phyloP scores from a whole-genome alignment of 2,329 filamentous ascomycete genomes.

The Colletotrichum eremochloae region DNA sequence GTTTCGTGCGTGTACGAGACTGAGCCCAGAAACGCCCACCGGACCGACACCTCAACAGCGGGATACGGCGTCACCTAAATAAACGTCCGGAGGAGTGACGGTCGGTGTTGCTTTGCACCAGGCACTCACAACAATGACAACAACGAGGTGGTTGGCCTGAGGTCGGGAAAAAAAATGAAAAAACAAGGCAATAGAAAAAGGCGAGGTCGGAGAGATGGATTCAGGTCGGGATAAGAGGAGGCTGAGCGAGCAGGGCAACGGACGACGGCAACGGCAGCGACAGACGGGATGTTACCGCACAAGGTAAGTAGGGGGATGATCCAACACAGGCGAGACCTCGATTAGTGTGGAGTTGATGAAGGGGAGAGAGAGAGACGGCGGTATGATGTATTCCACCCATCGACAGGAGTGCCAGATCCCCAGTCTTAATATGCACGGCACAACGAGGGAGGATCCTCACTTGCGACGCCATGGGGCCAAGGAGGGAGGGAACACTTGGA shows the following conservation, averaged over 20 bases:
- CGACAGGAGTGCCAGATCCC: conserved; percentile 32
- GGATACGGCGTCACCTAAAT: conserved; percentile 4
- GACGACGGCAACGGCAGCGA: conserved; percentile 25
- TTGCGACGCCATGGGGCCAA: conserved; percentile 3
- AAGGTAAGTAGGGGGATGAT: conserved; percentile 11
- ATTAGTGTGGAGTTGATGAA: not conserved
- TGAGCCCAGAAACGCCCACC: not conserved
- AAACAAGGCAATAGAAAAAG: conserved; percentile 20
- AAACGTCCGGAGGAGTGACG: not conserved
- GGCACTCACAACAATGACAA: not conserved
- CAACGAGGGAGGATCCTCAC: conserved; percentile 28
- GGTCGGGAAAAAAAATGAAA: not conserved
- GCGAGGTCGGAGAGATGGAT: conserved; percentile 18
- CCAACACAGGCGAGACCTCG: conserved; percentile 24
- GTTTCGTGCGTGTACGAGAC: not conserved
- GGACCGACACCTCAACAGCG: not conserved
- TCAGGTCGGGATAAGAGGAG: conserved; percentile 2
- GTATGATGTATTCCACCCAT: conserved; percentile 12
- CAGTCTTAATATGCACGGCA: conserved; percentile 38
- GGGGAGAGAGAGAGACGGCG: not conserved
- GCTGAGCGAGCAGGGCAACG: conserved; percentile 31
- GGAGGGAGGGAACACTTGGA: conserved; percentile 18
- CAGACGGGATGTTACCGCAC: conserved; percentile 23
- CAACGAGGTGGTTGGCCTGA: conserved; percentile 30
- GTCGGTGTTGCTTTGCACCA: conserved; percentile 7